Percentiles rank a stretch among this genome's conserved stretches.
phyloP scores from a whole-genome alignment of 768 basidiomycete species.

The Lactarius pseudohatsudake region DNA sequence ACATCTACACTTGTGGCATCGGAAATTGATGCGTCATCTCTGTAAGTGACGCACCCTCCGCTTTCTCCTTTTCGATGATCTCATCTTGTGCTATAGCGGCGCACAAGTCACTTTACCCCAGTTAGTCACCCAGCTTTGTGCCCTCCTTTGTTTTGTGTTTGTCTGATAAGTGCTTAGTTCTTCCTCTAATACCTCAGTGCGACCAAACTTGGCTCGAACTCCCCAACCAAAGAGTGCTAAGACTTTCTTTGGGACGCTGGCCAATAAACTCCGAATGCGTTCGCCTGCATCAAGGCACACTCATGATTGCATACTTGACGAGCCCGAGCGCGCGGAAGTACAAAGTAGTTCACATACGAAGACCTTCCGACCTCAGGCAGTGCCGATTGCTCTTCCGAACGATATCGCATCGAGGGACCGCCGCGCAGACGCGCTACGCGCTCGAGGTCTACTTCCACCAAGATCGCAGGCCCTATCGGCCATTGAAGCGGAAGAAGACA shows the following conservation, averaged over 20 bases:
- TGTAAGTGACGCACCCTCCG: slow-evolving; percentile 5
- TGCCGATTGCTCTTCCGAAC: slow-evolving; percentile 16
- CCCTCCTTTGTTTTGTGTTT: neutral
- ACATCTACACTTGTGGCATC: neutral
- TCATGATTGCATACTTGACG: neutral
- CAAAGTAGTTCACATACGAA: neutral
- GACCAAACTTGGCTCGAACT: neutral
- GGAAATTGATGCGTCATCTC: slow-evolving; percentile 1
- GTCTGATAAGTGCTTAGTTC: neutral
- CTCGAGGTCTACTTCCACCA: slow-evolving; percentile 25
- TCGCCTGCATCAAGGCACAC: neutral
- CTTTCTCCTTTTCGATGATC: neutral
- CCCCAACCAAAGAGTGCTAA: slow-evolving; percentile 5
- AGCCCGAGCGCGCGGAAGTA: neutral
- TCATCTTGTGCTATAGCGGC: neutral
- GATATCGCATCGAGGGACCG: slow-evolving; percentile 20
- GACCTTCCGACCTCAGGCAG: slow-evolving; percentile 3
- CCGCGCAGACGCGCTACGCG: slow-evolving; percentile 26
- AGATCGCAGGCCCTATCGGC: slow-evolving; percentile 16
- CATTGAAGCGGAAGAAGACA: slow-evolving; percentile 26
- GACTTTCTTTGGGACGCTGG: slow-evolving; percentile 11
- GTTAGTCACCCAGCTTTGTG: slow-evolving; percentile 2
- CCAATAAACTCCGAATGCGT: slow-evolving; percentile 20
- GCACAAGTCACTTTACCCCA: neutral
- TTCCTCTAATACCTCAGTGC: neutral